Conservation (phyloP, 495 filamentous ascomycete genomes). For the Cryomyces minteri region DNA sequence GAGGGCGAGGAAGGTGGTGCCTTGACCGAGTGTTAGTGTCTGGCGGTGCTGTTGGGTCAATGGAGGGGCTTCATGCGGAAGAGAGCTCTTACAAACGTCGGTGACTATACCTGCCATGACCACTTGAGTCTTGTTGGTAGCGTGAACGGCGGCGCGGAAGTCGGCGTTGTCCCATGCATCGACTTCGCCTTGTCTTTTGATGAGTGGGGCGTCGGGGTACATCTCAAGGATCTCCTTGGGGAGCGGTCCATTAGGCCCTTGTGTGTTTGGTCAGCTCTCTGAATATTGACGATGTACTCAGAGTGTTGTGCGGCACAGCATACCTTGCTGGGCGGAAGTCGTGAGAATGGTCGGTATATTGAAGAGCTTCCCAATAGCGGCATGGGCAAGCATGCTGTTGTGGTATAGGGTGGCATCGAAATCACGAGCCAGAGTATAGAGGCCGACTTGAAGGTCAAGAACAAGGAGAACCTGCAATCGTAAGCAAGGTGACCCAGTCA, state of each 20-base stretch:
- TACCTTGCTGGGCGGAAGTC: slow-evolving; percentile 35
- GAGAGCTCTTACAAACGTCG: slow-evolving; percentile 41
- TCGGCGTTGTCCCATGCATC: slow-evolving; percentile 65
- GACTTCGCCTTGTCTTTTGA: slow-evolving; percentile 56
- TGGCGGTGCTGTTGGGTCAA: neutral
- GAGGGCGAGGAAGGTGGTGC: slow-evolving; percentile 54
- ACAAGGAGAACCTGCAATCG: slow-evolving; percentile 35
- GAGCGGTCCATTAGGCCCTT: slow-evolving; percentile 48
- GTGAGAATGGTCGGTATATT: slow-evolving; percentile 52
- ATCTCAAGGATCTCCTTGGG: slow-evolving; percentile 50
- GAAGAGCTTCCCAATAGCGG: slow-evolving; percentile 46
- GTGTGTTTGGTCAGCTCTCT: neutral
- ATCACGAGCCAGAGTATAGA: slow-evolving; percentile 47
- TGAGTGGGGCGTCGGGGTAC: slow-evolving; percentile 47
- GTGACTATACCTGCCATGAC: slow-evolving; percentile 60
- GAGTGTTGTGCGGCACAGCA: neutral
- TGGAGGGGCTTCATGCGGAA: neutral
- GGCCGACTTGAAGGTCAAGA: slow-evolving; percentile 56
- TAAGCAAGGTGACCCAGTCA: slow-evolving; percentile 1
- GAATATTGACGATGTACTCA: neutral
- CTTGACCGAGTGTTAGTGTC: slow-evolving; percentile 6
- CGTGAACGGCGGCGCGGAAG: slow-evolving; percentile 45
- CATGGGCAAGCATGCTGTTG: slow-evolving; percentile 51
- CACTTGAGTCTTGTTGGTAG: slow-evolving; percentile 48
- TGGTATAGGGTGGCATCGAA: slow-evolving; percentile 40